A percentile compares a stretch with the other conserved stretches of the same genome.
phyloP scores from a whole-genome alignment of 2,329 filamentous ascomycete species.

The Alternaria infectoria region DNA sequence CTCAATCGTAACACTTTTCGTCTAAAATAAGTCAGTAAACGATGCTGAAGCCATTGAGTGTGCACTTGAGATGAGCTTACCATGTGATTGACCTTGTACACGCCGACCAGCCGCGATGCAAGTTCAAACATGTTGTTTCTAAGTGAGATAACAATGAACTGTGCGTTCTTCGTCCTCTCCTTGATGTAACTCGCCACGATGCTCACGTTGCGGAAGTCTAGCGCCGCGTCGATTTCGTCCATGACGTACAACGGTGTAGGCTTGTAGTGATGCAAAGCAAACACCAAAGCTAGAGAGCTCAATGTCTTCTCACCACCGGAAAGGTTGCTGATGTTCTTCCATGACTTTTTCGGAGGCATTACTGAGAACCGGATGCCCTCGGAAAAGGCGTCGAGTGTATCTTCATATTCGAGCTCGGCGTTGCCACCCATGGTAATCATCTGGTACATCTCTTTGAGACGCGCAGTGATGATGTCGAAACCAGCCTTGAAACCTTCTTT shows the following conservation, averaged over 20 bases:
- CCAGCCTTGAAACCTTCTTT: slow-evolving; percentile 98
- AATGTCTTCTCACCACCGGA: slow-evolving; percentile 97
- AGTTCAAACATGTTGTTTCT: slow-evolving; percentile 99
- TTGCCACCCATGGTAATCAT: slow-evolving; percentile 99
- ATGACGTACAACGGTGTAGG: slow-evolving; percentile 98
- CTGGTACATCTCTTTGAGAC: slow-evolving; percentile 99
- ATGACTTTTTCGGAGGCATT: slow-evolving; percentile 99
- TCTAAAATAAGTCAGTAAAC: slow-evolving; percentile 46
- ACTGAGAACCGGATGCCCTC: slow-evolving; percentile 97
- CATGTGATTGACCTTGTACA: slow-evolving; percentile 99
- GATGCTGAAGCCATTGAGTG: neutral
- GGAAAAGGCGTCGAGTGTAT: slow-evolving; percentile 93
- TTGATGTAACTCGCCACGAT: slow-evolving; percentile 99
- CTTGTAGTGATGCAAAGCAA: slow-evolving; percentile 97
- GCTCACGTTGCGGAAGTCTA: slow-evolving; percentile 98
- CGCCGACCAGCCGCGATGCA: slow-evolving; percentile 90
- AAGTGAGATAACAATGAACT: slow-evolving; percentile 97
- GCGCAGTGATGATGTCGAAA: slow-evolving; percentile 89
- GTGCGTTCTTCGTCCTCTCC: slow-evolving; percentile 97
- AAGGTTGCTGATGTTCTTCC: slow-evolving; percentile 98
- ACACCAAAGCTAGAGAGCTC: slow-evolving; percentile 91
- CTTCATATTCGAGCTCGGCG: slow-evolving; percentile 94
- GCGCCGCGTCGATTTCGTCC: slow-evolving; percentile 98
- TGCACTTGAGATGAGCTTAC: slow-evolving; percentile 45
- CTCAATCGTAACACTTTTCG: slow-evolving; percentile 61